Percentiles rank a stretch among this genome's conserved stretches.
phyloP scores from a whole-genome alignment of 257 asterid species.

The Mentha longifolia region DNA sequence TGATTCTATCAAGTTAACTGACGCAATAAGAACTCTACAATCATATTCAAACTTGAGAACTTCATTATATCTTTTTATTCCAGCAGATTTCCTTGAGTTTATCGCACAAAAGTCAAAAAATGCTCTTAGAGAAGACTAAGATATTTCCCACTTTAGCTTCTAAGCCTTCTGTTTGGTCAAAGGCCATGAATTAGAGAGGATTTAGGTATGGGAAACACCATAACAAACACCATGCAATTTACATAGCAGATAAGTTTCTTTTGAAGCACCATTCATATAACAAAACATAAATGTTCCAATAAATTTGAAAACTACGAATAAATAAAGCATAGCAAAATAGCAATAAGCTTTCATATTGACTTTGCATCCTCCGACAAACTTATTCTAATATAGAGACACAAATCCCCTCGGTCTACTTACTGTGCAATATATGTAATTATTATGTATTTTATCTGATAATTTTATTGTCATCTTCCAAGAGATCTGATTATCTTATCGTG shows the following conservation, averaged over 20 bases:
- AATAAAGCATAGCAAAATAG: neutral
- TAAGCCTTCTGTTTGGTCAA: neutral
- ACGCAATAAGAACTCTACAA: constrained; percentile 15
- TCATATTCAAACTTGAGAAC: constrained; percentile 9
- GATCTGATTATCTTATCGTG: neutral
- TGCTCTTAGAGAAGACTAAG: constrained; percentile 8
- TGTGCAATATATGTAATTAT: neutral
- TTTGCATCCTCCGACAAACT: constrained; percentile 16
- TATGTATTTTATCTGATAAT: neutral
- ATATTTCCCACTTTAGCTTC: constrained; percentile 15
- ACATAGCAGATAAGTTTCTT: neutral
- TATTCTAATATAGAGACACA: constrained; percentile 2
- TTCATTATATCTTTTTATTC: constrained; percentile 12
- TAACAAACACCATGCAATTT: neutral
- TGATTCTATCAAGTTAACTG: constrained; percentile 17
- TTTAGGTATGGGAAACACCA: constrained; percentile 15
- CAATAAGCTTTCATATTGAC: neutral
- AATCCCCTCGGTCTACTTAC: constrained; percentile 9
- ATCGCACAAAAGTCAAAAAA: constrained; percentile 2
- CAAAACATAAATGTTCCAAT: neutral
- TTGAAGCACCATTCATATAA: constrained; percentile 22
- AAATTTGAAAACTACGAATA: neutral
- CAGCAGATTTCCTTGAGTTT: constrained; percentile 11
- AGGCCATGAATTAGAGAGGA: constrained; percentile 21
- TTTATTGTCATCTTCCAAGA: constrained; percentile 8